phyloP scores from a whole-genome alignment of 2,329 filamentous ascomycete species.

The Ophiostoma pallidulum region DNA sequence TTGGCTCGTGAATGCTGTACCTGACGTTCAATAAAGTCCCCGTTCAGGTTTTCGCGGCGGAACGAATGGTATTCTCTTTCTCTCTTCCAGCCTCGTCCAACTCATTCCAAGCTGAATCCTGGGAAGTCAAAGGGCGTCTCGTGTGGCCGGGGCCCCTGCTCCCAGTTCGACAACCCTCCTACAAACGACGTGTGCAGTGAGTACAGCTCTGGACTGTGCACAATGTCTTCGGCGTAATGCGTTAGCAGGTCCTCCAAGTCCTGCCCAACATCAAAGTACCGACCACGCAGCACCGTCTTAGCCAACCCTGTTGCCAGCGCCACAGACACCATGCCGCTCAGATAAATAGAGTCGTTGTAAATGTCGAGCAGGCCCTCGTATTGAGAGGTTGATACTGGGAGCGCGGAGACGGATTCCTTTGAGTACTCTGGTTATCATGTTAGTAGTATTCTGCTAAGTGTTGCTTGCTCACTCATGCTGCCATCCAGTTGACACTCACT shows the following conservation, averaged over 20 bases:
- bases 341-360: constrained; percentile 25
- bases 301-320: constrained; percentile 23
- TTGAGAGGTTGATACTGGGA: constrained; percentile 15
- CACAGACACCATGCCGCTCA: constrained; percentile 26
- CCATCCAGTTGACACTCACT: constrained; percentile 14
- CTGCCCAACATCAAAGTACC: constrained; percentile 24
- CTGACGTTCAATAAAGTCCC: too few relatives aligned
- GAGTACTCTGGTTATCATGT: constrained; percentile 18
- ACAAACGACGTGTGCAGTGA: constrained; percentile 21
- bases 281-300: constrained; percentile 20
- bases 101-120: constrained; percentile 3
- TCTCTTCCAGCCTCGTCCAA: background rate
- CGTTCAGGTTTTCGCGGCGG: too few relatives aligned
- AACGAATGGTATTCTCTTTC: too few relatives aligned
- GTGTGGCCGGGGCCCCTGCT: constrained; percentile 4
- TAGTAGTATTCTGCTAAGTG: background rate
- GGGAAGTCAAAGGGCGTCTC: constrained; percentile 16
- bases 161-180: constrained; percentile 15
- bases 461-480: too few relatives aligned
- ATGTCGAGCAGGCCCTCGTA: constrained; percentile 19
- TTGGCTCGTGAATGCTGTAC: too few relatives aligned
- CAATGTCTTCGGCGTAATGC: constrained; percentile 17
- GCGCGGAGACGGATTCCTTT: constrained; percentile 14
- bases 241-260: constrained; percentile 23
- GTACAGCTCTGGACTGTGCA: constrained; percentile 19